A percentile compares a stretch with the other conserved stretches of the same genome.
Conservation (phyloP, 768 basidiomycete genomes). For the Peribolospora baueri region DNA sequence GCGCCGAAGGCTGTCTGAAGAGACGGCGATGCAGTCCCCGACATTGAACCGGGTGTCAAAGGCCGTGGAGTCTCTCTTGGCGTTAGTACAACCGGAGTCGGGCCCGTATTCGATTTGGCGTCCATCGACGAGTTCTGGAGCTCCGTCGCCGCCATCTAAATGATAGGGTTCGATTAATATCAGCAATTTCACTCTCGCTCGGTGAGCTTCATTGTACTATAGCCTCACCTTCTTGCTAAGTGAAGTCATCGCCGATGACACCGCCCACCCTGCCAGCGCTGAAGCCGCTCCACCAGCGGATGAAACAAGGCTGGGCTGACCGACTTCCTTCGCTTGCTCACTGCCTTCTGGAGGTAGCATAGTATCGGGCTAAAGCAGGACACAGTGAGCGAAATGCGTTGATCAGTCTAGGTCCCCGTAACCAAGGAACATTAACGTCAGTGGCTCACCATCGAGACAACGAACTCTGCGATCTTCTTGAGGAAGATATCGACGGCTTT, state of each 20-base stretch:
- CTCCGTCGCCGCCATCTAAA: conserved; percentile 45
- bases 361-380: conserved; percentile 31
- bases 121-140: conserved; percentile 24
- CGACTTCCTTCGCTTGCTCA: conserved; percentile 7
- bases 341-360: conserved; percentile 14
- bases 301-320: conserved; percentile 37
- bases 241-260: conserved; percentile 84
- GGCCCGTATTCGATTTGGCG: neutral
- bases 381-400: neutral
- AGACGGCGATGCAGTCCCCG: conserved; percentile 5
- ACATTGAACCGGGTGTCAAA: neutral
- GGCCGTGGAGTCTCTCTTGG: neutral
- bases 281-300: conserved; percentile 78
- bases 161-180: neutral
- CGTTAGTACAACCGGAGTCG: conserved; percentile 7
- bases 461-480: conserved; percentile 55
- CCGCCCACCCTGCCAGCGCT: conserved; percentile 84
- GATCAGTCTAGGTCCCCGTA: neutral
- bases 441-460: conserved; percentile 48
- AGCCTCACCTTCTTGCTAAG: conserved; percentile 47
- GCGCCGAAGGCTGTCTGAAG: conserved; percentile 17
- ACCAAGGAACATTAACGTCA: neutral
- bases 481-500: conserved; percentile 73
- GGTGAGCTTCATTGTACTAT: no score
- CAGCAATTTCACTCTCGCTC: no score